Conservation (phyloP, 2,329 filamentous ascomycete genomes). For the Penicillium corylophilum region DNA sequence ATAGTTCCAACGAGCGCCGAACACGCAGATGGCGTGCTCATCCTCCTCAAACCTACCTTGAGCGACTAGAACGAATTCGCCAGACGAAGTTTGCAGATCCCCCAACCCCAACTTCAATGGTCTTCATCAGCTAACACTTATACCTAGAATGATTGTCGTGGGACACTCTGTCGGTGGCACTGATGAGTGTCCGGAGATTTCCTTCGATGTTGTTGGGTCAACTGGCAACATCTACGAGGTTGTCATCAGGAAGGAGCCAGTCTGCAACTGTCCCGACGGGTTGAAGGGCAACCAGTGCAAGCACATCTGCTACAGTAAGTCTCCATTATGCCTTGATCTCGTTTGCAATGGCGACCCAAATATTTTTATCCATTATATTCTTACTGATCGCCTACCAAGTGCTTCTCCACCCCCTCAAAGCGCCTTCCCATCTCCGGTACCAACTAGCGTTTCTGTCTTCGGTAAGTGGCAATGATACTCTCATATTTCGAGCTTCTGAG, state of each 20-base stretch:
- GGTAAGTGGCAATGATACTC: constrained; percentile 26
- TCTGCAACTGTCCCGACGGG: constrained; percentile 57
- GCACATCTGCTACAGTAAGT: constrained; percentile 58
- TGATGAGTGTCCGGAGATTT: constrained; percentile 49
- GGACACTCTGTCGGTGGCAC: constrained; percentile 48
- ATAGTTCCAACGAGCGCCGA: constrained; percentile 37
- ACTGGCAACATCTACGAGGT: constrained; percentile 65
- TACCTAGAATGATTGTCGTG: constrained; percentile 56
- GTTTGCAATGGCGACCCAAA: background rate
- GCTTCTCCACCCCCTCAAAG: constrained; percentile 59
- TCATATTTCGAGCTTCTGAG: background rate
- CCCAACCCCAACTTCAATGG: background rate
- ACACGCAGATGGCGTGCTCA: constrained; percentile 41
- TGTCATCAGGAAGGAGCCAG: constrained; percentile 52
- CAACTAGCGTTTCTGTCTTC: constrained; percentile 60
- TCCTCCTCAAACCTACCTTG: constrained; percentile 48
- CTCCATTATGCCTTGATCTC: background rate
- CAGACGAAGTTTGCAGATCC: constrained; percentile 35
- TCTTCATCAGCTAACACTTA: background rate
- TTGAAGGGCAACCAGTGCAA: constrained; percentile 62
- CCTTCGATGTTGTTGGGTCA: constrained; percentile 57
- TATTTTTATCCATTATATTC: constrained; percentile 9
- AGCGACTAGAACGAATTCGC: constrained; percentile 49
- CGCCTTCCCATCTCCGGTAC: constrained; percentile 55
- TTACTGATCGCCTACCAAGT: constrained; percentile 40